Evolutionary conservation across 805 yeast species (phyloP).

Genomic region (Ogataea salicorniae): DNA sequence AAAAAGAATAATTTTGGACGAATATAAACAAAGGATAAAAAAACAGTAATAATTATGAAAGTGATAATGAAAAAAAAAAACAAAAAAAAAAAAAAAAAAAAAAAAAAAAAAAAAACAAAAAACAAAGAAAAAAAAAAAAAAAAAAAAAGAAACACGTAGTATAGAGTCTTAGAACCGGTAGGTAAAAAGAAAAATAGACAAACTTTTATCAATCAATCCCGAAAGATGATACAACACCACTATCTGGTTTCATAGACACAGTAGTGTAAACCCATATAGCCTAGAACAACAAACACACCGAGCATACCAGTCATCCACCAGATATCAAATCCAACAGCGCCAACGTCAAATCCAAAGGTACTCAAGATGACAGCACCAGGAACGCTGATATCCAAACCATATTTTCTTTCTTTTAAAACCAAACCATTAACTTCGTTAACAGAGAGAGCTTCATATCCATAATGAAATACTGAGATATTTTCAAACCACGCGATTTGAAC

Average conservation of each 20-base stretch:
- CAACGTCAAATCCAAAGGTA: slow-evolving; percentile 89
- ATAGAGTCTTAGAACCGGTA: no score
- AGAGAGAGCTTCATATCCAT: slow-evolving; percentile 88
- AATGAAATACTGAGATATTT: slow-evolving; percentile 86
- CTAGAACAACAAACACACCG: slow-evolving; percentile 53
- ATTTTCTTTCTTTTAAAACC: slow-evolving; percentile 79
- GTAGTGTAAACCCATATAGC: slow-evolving; percentile 68
- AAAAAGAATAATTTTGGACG: no score
- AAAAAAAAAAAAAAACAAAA: no score
- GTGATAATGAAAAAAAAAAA: no score
- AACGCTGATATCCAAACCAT: slow-evolving; percentile 88
- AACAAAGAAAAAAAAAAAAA: no score
- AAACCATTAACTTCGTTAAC: slow-evolving; percentile 90
- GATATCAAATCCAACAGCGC: slow-evolving; percentile 66
- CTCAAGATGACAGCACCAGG: slow-evolving; percentile 97
- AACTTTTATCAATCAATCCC: no score
- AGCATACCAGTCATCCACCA: slow-evolving; percentile 54
- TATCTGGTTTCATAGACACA: slow-evolving; percentile 73
- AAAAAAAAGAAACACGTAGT: no score
- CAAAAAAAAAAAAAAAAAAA: no score
- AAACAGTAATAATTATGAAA: no score
- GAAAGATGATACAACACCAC: neutral
- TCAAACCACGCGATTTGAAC: slow-evolving; percentile 62
- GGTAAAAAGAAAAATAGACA: no score
- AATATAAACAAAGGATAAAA: no score